phyloP scores from a whole-genome alignment of 2,329 filamentous ascomycete genomes.

The Bertia moriformis region DNA sequence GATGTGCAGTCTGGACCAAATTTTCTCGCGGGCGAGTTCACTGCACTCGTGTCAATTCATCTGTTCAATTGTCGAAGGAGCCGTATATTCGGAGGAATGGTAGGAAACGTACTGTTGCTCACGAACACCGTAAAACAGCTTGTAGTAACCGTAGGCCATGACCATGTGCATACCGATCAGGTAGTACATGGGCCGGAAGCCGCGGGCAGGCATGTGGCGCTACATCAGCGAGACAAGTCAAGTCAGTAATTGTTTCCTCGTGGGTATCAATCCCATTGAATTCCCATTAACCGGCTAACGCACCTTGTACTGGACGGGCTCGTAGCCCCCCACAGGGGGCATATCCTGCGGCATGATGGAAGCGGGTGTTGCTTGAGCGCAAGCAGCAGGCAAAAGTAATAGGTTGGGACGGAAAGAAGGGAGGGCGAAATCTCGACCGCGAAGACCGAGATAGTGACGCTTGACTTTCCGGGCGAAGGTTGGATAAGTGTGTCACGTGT shows the following conservation, averaged over 20 bases:
- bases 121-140: slow-evolving; percentile 65
- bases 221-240: too few relatives aligned
- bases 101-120: slow-evolving; percentile 76
- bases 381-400: too few relatives aligned
- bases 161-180: slow-evolving; percentile 63
- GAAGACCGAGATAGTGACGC: too few relatives aligned
- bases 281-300: slow-evolving; percentile 11
- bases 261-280: too few relatives aligned
- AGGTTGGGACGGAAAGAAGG: neutral
- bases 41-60: slow-evolving; percentile 28
- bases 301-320: slow-evolving; percentile 93
- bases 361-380: neutral
- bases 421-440: too few relatives aligned
- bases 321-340: slow-evolving; percentile 88
- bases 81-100: slow-evolving; percentile 2
- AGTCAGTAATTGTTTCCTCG: too few relatives aligned
- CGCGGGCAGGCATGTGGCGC: slow-evolving; percentile 84
- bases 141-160: slow-evolving; percentile 86
- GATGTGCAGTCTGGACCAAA: slow-evolving; percentile 92
- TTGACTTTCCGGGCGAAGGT: too few relatives aligned
- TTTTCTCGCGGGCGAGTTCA: slow-evolving; percentile 90
- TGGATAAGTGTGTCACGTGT: too few relatives aligned
- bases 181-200: slow-evolving; percentile 72
- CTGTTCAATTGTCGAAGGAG: neutral
- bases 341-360: slow-evolving; percentile 91